Evolutionary conservation across 148 eudicot genomes (phyloP).

Genomic region (Euryodendron excelsum): DNA sequence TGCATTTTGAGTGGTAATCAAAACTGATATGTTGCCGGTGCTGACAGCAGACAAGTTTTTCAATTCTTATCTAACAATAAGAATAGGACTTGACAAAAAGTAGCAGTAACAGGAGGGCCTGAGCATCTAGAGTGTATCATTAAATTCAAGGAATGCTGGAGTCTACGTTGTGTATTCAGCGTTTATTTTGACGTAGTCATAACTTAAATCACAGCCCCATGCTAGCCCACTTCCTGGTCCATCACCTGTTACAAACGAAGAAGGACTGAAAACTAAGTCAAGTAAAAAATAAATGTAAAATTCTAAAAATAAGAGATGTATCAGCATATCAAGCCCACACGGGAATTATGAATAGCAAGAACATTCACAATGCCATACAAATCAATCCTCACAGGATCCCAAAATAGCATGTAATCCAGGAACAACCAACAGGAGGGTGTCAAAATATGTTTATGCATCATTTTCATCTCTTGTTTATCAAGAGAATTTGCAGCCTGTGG

Average conservation of each 20-base stretch:
- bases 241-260: slow-evolving; percentile 49
- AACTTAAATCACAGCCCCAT: slow-evolving; percentile 97
- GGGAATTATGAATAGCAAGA: not conserved
- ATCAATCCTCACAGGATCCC: no score
- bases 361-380: not conserved
- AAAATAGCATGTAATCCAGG: no score
- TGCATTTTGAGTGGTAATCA: no score
- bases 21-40: no score
- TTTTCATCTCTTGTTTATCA: no score
- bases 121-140: not conserved
- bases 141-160: not conserved
- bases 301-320: not conserved
- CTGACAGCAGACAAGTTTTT: no score
- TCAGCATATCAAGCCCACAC: not conserved
- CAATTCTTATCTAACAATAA: no score
- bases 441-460: no score
- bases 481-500: no score
- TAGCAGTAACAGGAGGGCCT: not conserved
- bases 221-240: slow-evolving; percentile 86
- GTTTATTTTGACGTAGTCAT: slow-evolving; percentile 90
- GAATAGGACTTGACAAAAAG: no score
- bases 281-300: not conserved
- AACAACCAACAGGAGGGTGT: no score
- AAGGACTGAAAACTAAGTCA: not conserved
- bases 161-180: slow-evolving; percentile 81